Base-by-base conservation (phyloP, 805 yeast genomes). In the Brettanomyces custersianus region DNA sequence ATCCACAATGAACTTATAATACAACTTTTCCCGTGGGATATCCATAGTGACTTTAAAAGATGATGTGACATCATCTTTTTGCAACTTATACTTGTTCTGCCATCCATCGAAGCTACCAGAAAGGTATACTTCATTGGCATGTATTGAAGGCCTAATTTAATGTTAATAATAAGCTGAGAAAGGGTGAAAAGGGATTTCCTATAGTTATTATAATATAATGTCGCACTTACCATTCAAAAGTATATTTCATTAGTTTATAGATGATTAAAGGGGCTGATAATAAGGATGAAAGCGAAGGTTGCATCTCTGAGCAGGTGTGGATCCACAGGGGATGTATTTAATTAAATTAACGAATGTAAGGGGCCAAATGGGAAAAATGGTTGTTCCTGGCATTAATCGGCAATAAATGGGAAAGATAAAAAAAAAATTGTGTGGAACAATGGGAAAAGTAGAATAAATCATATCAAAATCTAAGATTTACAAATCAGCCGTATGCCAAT, bases 81-180 rank as follows among this genome's bases (percentile, higher is more conserved):
- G 31, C 27, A 36, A 20, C 12, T 18, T 24, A 32, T 31, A 26
- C 15, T 16, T 31, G 13, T 18, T 20, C 3, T 18, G 39, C 82
- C 82, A 76, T 46, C 70, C 62, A 46, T 72, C 79, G 49, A 71
- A 71, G 20, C 70, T 62, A n/a, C 81, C 81, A 26, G 80, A 72
- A 31, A 76, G 74, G 41, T 66, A 70, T 29, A 75, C 80, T n/a
- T 59, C 51, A 3, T 41, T 41, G 5, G 53, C 57, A 31, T 22
- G 25, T 22, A 22, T n/a, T 22, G 12, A 22, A 22, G 10, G 10
- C 2, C 25, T 10, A 2, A 22, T 11, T n/a, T 25, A 13, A 3
- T 25, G 15, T 25, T 25, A 12, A 17, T 22, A 22, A 22, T 10
- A 10, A 22, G 28, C 28, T 7, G 17, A 25, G n/a, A n/a, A 25